phyloP scores from a whole-genome alignment of 768 basidiomycete genomes.

The Vararia minispora region DNA sequence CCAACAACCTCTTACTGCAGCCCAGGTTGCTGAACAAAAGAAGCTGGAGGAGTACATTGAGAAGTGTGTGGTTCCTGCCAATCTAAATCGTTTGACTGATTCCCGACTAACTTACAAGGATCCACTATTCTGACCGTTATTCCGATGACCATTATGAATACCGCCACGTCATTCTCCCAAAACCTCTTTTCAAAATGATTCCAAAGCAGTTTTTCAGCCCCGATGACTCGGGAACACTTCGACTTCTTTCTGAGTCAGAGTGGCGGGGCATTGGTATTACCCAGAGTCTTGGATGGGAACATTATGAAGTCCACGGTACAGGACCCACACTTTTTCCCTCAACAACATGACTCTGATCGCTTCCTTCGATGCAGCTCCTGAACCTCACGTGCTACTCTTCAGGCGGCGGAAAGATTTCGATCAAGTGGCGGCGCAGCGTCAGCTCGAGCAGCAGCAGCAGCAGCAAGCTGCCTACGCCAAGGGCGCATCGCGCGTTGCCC shows the following conservation, averaged over 20 bases:
- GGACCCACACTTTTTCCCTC: constrained; percentile 11
- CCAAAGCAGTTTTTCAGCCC: constrained; percentile 74
- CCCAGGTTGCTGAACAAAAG: constrained; percentile 17
- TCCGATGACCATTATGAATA: constrained; percentile 91
- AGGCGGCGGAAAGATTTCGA: constrained; percentile 66
- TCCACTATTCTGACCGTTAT: constrained; percentile 87
- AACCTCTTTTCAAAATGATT: constrained; percentile 86
- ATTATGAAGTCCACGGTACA: constrained; percentile 91
- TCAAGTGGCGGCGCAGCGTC: constrained; percentile 14
- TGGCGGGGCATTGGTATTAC: constrained; percentile 96
- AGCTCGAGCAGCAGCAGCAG: constrained; percentile 10
- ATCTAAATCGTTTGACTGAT: constrained; percentile 2
- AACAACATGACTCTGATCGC: constrained; percentile 3
- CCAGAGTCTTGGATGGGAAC: constrained; percentile 94
- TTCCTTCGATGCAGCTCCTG: constrained; percentile 47
- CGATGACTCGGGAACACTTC: constrained; percentile 66
- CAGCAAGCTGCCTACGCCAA: constrained; percentile 13
- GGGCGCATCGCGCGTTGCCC: too few relatives aligned
- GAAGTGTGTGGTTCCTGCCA: constrained; percentile 35
- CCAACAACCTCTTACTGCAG: constrained; percentile 9
- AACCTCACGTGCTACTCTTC: constrained; percentile 91
- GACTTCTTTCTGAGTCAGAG: constrained; percentile 77
- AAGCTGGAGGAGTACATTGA: constrained; percentile 66
- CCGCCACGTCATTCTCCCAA: constrained; percentile 93
- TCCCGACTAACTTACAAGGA: constrained; percentile 31